These are phyloP conservation scores for Botrytis squamosa DNA, from an alignment of 2,329 filamentous ascomycete species.

Conservation along the genomic window DNA sequence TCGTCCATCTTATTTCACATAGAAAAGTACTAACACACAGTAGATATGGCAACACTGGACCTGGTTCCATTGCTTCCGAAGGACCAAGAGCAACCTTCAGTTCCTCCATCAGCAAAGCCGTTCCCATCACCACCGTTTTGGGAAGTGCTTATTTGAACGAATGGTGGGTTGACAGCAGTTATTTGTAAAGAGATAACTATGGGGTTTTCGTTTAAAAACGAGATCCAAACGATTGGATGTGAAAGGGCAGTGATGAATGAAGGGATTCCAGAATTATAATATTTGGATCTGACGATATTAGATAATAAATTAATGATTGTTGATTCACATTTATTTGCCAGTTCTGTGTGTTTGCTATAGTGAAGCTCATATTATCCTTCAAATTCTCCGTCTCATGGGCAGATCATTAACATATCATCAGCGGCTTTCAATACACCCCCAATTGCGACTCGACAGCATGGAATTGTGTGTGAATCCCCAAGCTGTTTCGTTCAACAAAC, in stretches of 20 bases:
- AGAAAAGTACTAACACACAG: neutral
- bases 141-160: conserved; percentile 24
- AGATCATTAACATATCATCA: neutral
- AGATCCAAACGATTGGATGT: neutral
- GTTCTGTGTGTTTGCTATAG: neutral
- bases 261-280: neutral
- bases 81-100: conserved; percentile 27
- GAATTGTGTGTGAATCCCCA: neutral
- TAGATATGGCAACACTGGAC: conserved; percentile 47
- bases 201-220: neutral
- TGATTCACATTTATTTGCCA: neutral
- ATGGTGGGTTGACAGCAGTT: conserved; percentile 29
- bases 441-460: neutral
- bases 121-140: conserved; percentile 25
- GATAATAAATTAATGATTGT: too few species aligned
- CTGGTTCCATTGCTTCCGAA: conserved; percentile 38
- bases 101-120: conserved; percentile 13
- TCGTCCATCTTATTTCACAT: neutral
- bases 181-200: neutral
- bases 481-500: neutral
- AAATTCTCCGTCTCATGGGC: neutral
- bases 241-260: neutral
- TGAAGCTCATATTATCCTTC: neutral
- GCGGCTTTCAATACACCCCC: neutral
- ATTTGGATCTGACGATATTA: neutral